Base-by-base conservation (phyloP, 352 stramenopile genomes). In the Phytophthora nicotianae region DNA sequence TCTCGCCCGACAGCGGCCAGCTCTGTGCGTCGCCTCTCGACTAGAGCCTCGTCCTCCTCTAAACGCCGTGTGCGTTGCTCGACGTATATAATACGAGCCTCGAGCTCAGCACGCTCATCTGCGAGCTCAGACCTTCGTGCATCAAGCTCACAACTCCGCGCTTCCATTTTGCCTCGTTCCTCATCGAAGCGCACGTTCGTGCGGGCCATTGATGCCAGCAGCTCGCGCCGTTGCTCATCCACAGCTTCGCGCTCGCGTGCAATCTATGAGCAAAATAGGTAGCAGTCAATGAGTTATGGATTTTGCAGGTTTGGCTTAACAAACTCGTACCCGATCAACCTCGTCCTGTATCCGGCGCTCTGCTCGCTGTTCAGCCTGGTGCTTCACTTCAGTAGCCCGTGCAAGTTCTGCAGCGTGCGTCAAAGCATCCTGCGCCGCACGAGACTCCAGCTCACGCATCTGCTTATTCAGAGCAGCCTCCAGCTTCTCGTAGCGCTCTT, bases 171-270 rank as follows among this genome's bases (percentile, higher is more conserved):
- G n/a, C 71, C 83, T 10, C 84, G 82, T 42, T 93, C 83, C 24
- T 95, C 83, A 58, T 95, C 83, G 3, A 79, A 64, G 13, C 83
- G 80, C 4, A 75, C 67, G 17, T 72, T 79, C 41, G 77, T 73
- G 26, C 70, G 72, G 33, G 79, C 74, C 55, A 89, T 71, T 7
- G 74, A 76, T 46, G 75, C 66, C 14, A 95, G 48, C 33, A 93
- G 62, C 56, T 93, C 82, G 11, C 78, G 72, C 4, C 83, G 82
- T 62, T 95, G 82, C 42, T 82, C 81, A 47, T 95, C 86, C 13
- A 93, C 72, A 5, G 81, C 77, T 23, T 90, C 77, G 0, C 83
- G 82, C 51, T 95, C 86, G 13, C 83, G 74, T 10, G 74, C 47
- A 51, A 91, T 87, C 74, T 89, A 42, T 5, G 7, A 21, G 19